These are phyloP conservation scores for Pyrenula massariospora DNA, from an alignment of 495 filamentous ascomycete genomes.

Conservation along the genomic window DNA sequence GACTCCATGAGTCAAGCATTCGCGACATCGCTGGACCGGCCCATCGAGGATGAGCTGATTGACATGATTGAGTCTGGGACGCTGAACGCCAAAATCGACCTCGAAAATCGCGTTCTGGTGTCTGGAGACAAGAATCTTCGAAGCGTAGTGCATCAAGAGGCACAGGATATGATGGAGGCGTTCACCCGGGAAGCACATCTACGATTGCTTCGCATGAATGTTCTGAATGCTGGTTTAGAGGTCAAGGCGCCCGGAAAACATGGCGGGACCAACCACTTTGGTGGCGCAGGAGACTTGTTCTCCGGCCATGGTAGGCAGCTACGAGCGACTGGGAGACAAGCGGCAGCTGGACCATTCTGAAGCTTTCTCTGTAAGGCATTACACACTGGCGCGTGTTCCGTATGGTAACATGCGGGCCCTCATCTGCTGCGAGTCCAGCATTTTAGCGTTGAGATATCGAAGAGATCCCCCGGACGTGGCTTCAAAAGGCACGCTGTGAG, in stretches of 20 bases:
- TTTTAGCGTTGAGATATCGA: no score
- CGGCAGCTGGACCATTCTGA: neutral
- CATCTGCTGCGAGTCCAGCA: no score
- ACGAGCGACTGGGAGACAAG: neutral
- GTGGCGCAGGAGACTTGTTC: neutral
- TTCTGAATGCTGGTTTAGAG: conserved; percentile 64
- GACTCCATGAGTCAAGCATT: conserved; percentile 60
- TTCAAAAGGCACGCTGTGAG: no score
- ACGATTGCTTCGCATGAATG: conserved; percentile 62
- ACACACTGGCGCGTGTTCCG: no score
- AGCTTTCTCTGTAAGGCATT: neutral
- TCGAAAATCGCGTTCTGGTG: conserved; percentile 66
- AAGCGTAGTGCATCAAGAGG: conserved; percentile 50
- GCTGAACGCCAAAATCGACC: conserved; percentile 74
- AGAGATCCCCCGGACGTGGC: no score
- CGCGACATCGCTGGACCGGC: conserved; percentile 28
- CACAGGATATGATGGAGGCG: conserved; percentile 51
- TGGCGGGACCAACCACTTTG: neutral
- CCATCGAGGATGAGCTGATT: conserved; percentile 65
- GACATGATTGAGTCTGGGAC: conserved; percentile 59
- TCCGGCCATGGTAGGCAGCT: neutral
- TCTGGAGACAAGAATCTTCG: conserved; percentile 55
- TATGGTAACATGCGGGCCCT: no score
- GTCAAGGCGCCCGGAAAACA: conserved; percentile 29
- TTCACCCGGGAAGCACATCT: conserved; percentile 66